Conservation (phyloP, 139 green algal genomes). For the Coccomyxa sp. region DNA sequence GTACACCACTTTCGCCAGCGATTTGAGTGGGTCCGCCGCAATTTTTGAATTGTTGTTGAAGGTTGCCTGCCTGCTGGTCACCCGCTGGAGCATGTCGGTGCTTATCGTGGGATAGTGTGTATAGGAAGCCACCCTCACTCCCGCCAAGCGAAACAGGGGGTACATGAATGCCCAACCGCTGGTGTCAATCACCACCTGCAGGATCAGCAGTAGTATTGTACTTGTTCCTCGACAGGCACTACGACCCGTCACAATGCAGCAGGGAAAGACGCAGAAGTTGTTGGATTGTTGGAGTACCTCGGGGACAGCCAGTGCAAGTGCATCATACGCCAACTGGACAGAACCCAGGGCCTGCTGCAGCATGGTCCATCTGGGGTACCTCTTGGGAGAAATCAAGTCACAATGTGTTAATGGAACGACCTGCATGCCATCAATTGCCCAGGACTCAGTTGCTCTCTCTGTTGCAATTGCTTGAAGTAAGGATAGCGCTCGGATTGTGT, state of each 20-base stretch:
- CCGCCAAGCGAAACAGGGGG: slow-evolving; percentile 64
- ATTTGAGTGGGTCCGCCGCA: slow-evolving; percentile 31
- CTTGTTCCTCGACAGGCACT: neutral
- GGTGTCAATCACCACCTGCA: slow-evolving; percentile 86
- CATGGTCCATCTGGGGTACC: slow-evolving; percentile 85
- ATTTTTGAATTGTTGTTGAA: slow-evolving; percentile 75
- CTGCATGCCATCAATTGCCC: slow-evolving; percentile 19
- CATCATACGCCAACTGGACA: slow-evolving; percentile 62
- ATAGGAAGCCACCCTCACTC: slow-evolving; percentile 72
- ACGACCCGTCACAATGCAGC: neutral
- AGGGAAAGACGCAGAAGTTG: neutral
- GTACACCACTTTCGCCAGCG: slow-evolving; percentile 78
- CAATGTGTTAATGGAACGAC: slow-evolving; percentile 57
- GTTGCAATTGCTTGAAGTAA: too few species aligned
- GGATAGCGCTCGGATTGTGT: too few species aligned
- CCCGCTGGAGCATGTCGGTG: slow-evolving; percentile 86
- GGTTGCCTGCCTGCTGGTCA: slow-evolving; percentile 20
- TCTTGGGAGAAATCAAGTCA: slow-evolving; percentile 45
- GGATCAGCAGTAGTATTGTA: neutral
- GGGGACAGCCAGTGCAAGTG: slow-evolving; percentile 27
- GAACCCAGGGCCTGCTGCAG: slow-evolving; percentile 71
- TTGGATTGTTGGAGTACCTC: neutral
- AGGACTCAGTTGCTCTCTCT: too few species aligned
- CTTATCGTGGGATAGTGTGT: slow-evolving; percentile 93
- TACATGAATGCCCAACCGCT: slow-evolving; percentile 90